Evolutionary conservation across 2,329 filamentous ascomycete species (phyloP), one percentile per base, ranked within the genome.

Genomic region (Fusarium pseudoanthophilum): DNA sequence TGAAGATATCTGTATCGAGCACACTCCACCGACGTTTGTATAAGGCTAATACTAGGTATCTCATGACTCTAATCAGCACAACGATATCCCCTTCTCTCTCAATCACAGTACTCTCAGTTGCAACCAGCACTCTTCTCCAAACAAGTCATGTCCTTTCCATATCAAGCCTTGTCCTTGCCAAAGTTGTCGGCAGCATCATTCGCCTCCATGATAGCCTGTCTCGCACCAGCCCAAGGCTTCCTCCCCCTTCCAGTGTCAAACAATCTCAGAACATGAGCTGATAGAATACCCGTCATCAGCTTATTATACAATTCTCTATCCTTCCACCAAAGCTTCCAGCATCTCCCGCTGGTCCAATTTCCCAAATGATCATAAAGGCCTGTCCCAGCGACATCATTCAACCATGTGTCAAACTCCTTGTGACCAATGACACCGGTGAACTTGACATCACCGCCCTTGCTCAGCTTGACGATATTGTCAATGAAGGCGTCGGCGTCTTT

Each of bases 241-340:
- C 56, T 59, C 5, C 56, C 56, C 5, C 43, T 34, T 7, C 56
- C 40, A 11, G 43, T 59, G 5, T 59, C 56, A 30, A 59, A 59
- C 11, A 59, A 11, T 32, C 56, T 59, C 30, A 59, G 36, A n/a
- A 59, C 40, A 52, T 59, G 56, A 24, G 56, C 56, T 28, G 56
- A 59, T 8, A 59, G 8, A 10, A 59, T 30, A 1, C 56, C 56
- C 2, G 56, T 39, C 56, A 52, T 52, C 2, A 49, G 11, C 11
- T 30, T 39, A 18, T 39, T 59, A 11, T 59, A 59, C 4, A 59
- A 5, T n/a, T 59, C 21, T 16, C 43, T 20, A 20, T 59, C 56
- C 5, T 59, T 28, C 56, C 43, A 52, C 56, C 56, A 59, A 10
- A 59, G 20, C 34, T 52, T 59, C 56, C 56, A 59, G 16, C 42